Evolutionary conservation across 306 rosid species (phyloP).

Genomic region (Vigna reflexopilosa): DNA sequence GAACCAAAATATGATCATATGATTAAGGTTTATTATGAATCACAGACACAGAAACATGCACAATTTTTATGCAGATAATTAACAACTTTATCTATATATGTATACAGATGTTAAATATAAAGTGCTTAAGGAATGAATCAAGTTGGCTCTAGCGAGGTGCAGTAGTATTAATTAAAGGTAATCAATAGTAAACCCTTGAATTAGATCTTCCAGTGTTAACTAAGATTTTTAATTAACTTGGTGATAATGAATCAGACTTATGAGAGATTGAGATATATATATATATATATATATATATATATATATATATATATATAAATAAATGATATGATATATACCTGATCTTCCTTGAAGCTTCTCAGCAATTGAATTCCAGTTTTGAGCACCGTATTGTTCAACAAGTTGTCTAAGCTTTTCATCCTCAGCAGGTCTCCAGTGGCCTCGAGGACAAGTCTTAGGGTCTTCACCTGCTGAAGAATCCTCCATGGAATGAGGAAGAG

Average conservation of each 20-base stretch:
- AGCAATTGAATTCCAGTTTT: conserved; percentile 96
- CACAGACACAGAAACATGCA: background rate
- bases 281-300: too few species aligned
- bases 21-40: background rate
- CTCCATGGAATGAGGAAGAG: conserved; percentile 53
- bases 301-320: too few species aligned
- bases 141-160: background rate
- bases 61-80: background rate
- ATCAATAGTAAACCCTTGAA: conserved; percentile 33
- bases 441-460: conserved; percentile 70
- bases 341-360: conserved; percentile 98
- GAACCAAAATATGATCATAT: background rate
- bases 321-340: conserved; percentile 44
- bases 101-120: background rate
- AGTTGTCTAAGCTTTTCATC: conserved; percentile 85
- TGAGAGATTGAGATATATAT: too few species aligned
- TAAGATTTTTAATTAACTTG: background rate
- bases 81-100: background rate
- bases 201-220: conserved; percentile 19
- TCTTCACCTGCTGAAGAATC: conserved; percentile 62
- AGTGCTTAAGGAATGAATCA: background rate
- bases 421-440: conserved; percentile 95
- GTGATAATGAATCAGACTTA: background rate
- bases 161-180: conserved; percentile 5
- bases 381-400: conserved; percentile 87